A percentile compares a stretch with the other conserved stretches of the same genome.
phyloP scores from a whole-genome alignment of 495 filamentous ascomycete species.

The Talaromyces borbonicus region DNA sequence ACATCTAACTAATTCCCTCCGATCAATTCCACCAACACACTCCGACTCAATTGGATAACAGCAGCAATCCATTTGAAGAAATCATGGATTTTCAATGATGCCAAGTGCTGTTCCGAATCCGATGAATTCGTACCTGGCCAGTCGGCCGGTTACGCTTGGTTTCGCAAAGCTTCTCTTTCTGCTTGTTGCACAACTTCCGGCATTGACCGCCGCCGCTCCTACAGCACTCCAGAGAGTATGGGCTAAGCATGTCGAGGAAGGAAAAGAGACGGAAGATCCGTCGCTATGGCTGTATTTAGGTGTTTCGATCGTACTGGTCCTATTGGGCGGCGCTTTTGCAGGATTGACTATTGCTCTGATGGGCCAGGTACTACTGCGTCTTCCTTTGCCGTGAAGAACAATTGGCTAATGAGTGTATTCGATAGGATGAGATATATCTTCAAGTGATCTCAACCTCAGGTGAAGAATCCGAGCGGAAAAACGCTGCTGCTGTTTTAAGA shows the following conservation, averaged over 20 bases:
- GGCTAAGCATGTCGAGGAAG: conserved; percentile 12
- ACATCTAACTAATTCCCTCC: no score
- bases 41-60: background rate
- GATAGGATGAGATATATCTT: conserved; percentile 88
- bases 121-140: conserved; percentile 24
- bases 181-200: conserved; percentile 31
- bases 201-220: conserved; percentile 29
- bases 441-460: conserved; percentile 87
- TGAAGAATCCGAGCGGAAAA: conserved; percentile 67
- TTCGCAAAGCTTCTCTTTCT: conserved; percentile 41
- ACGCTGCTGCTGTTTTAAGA: conserved; percentile 70
- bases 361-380: conserved; percentile 31
- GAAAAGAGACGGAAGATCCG: conserved; percentile 40
- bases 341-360: conserved; percentile 85
- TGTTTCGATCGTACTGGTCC: conserved; percentile 61
- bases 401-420: background rate
- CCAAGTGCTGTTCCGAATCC: background rate
- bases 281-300: conserved; percentile 62
- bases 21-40: no score
- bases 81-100: background rate
- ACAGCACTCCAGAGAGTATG: conserved; percentile 11
- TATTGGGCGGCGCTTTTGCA: conserved; percentile 89
- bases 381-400: background rate
- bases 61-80: background rate
- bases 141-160: conserved; percentile 35